Evolutionary conservation across 2,329 filamentous ascomycete genomes (phyloP), one percentile per base, ranked within the genome.

Genomic region (Pseudocercospora musae): DNA sequence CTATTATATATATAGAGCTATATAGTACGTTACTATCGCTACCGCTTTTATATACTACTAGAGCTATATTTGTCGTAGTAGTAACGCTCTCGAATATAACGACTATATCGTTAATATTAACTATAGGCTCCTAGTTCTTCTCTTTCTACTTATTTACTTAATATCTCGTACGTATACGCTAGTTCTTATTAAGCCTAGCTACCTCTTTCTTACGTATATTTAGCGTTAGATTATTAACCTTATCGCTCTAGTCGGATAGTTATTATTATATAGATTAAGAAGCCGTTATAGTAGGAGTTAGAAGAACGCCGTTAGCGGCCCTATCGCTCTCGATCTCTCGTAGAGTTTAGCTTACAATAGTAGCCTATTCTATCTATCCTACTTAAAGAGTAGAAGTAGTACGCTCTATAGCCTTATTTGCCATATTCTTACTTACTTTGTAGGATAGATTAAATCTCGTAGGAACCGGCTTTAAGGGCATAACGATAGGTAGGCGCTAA

Each of bases 131-230:
- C 50, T 59, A 52, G 13, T 31, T 59, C 33, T 40, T 59, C 49
- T 59, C 18, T 52, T 49, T 59, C 50, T 50, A 59, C n/a, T 31
- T 50, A 33, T 59, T 31, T 59, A 58, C 29, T 25, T 49, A 48
- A 23, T 56, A 40, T 15, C 13, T 37, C n/a, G n/a, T 56, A 60
- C 15, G 18, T 42, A 27, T 20, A 29, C 48, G 27, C 20, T 48
- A 46, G 55, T 42, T 42, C 37, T 42, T 42, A 13, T 13, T 42
- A 42, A 42, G 37, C n/a, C 37, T 42, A 42, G 37, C 37, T 13
- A 42, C 37, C 11, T 42, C 37, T 10, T 42, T 42, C 37, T 42
- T 42, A 13, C 11, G 4, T 13, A 13, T 42, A 42, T 42, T 42
- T 42, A 42, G 9, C 11, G 11, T 13, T 42, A 42, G 37, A 3